These are phyloP conservation scores for Byssothecium circinans DNA, from an alignment of 2,329 filamentous ascomycete genomes.

Conservation along the genomic window DNA sequence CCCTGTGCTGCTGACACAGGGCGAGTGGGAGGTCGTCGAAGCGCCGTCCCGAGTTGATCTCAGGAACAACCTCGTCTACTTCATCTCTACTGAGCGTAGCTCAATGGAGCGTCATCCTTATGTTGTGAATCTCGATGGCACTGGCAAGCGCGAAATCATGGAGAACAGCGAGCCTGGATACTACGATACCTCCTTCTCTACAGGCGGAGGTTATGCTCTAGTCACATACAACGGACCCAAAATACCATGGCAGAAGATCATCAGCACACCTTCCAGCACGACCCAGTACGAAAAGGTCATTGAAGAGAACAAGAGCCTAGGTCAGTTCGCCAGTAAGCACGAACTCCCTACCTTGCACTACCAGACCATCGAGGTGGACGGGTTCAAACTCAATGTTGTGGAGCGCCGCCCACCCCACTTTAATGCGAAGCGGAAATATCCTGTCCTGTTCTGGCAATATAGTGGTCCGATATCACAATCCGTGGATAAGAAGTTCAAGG, in stretches of 20 bases:
- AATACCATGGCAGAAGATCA: conserved; percentile 87
- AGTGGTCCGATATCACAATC: conserved; percentile 91
- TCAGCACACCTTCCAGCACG: conserved; percentile 74
- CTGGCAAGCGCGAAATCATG: conserved; percentile 71
- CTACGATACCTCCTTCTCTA: conserved; percentile 82
- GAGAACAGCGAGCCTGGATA: conserved; percentile 74
- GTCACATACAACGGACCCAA: conserved; percentile 80
- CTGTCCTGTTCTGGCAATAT: conserved; percentile 93
- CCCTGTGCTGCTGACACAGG: conserved; percentile 84
- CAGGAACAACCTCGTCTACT: conserved; percentile 85
- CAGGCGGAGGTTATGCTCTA: conserved; percentile 78
- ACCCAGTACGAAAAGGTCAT: conserved; percentile 68
- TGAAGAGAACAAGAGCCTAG: conserved; percentile 75
- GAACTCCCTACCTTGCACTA: conserved; percentile 84
- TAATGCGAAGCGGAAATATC: conserved; percentile 79
- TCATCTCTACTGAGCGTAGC: conserved; percentile 80
- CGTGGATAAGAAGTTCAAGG: conserved; percentile 75
- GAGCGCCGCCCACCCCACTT: conserved; percentile 92
- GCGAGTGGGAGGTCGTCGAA: conserved; percentile 87
- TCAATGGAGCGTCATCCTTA: conserved; percentile 92
- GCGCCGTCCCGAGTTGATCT: conserved; percentile 85
- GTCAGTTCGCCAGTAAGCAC: conserved; percentile 69
- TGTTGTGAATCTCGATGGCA: conserved; percentile 81
- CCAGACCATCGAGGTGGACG: conserved; percentile 81
- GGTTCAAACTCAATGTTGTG: conserved; percentile 70